Evolutionary conservation across 2,329 filamentous ascomycete species (phyloP), one percentile per base, ranked within the genome.

Genomic region (Ophiostoma pallidulum): DNA sequence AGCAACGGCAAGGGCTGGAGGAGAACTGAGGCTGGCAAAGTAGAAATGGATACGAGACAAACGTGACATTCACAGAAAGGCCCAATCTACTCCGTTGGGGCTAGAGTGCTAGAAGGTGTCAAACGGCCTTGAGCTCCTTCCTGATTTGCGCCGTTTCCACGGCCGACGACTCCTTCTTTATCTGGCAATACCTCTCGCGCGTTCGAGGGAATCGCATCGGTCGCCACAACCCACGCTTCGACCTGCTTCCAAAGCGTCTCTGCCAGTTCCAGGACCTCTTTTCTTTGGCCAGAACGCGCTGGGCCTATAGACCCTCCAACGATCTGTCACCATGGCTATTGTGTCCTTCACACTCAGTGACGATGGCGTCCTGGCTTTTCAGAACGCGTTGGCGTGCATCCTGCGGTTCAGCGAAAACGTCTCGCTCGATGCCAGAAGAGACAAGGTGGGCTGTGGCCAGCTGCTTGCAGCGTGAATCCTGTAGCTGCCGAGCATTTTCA

Each of bases 351-450:
- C 82, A 0, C 69, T 91, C 46, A 84, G 74, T 56, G 84, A 86
- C 48, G 84, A 89, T 56, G 82, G 82, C 28, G 78, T 87, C 37
- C 71, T 73, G 7, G 78, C 77, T 41, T 70, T 91, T 38, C 82
- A 87, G 57, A 86, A 90, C 62, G 75, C 80, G 20, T 74, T 91
- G 48, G 71, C 79, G 19, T 91, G 86, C 62, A 72, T 91, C 22
- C 77, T 78, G 59, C 88, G 87, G 63, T 90, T 91, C 67, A 85
- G 82, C 61, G 86, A 91, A 56, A 78, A 83, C 39, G 84, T 91
- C 18, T 84, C 79, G 22, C 71, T 91, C 35, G 86, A 90, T 62
- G 82, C 83, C 29, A 74, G 75, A 56, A 77, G 73, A 53, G 82
- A 87, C 57, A 78, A 75, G 61, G 84, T 84, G 64, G 46, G 62